phyloP scores from a whole-genome alignment of 371 early-diverging fungal species.

The Catenaria anguillulae region DNA sequence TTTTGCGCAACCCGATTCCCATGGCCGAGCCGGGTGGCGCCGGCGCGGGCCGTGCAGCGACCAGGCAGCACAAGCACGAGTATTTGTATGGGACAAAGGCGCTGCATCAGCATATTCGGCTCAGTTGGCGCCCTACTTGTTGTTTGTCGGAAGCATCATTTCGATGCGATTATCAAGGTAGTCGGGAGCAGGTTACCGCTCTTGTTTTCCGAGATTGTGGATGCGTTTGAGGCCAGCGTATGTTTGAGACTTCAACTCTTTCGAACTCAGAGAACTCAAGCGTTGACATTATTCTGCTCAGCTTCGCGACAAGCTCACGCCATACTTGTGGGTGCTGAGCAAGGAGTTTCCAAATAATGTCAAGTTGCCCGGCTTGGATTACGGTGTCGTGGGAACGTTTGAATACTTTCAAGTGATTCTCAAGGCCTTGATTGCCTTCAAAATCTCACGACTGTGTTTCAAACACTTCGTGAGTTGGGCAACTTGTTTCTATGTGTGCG shows the following conservation, averaged over 20 bases:
- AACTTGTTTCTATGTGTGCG: constrained; percentile 19
- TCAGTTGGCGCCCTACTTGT: constrained; percentile 17
- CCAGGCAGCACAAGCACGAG: constrained; percentile 17
- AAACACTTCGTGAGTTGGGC: constrained; percentile 29
- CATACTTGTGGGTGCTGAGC: constrained; percentile 21
- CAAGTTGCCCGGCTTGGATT: constrained; percentile 26
- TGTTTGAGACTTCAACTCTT: too few relatives aligned
- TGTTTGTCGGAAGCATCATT: constrained; percentile 15
- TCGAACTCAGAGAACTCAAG: too few relatives aligned
- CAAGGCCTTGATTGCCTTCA: constrained; percentile 19
- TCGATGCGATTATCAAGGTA: constrained; percentile 18
- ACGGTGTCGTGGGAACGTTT: constrained; percentile 16
- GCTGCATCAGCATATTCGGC: constrained; percentile 16
- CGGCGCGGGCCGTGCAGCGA: neutral
- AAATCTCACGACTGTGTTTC: constrained; percentile 22
- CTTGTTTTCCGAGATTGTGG: neutral
- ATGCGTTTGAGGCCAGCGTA: constrained; percentile 8
- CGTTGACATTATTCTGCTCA: too few relatives aligned
- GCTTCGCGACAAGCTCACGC: constrained; percentile 18
- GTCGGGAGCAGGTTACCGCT: constrained; percentile 13
- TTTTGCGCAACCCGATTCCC: neutral
- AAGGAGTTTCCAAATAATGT: constrained; percentile 22
- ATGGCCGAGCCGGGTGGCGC: neutral
- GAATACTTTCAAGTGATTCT: constrained; percentile 14
- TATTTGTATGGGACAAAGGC: constrained; percentile 25